phyloP scores from a whole-genome alignment of 768 basidiomycete genomes.

The Tremella fuciformis region DNA sequence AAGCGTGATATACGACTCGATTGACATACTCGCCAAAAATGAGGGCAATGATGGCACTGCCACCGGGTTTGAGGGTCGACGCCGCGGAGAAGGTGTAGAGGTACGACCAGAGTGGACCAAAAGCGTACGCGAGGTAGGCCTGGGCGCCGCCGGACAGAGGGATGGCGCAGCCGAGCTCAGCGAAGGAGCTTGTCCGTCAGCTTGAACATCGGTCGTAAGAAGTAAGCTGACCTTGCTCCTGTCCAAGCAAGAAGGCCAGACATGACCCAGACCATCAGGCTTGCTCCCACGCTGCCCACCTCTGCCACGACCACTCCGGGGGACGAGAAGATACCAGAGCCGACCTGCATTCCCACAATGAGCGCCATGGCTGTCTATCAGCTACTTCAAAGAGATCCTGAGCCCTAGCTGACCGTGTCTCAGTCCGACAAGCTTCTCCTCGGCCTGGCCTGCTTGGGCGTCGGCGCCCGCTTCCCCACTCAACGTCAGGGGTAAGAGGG shows the following conservation, averaged over 20 bases:
- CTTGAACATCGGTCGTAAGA: background rate
- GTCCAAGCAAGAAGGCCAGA: slow-evolving; percentile 90
- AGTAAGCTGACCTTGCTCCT: slow-evolving; percentile 59
- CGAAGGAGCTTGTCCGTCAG: slow-evolving; percentile 65
- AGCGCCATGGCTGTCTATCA: slow-evolving; percentile 69
- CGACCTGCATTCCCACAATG: slow-evolving; percentile 78
- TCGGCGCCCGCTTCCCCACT: slow-evolving; percentile 62
- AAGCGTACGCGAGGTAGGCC: slow-evolving; percentile 80
- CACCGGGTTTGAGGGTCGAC: slow-evolving; percentile 70
- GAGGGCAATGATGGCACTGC: slow-evolving; percentile 69
- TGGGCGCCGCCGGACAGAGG: slow-evolving; percentile 62
- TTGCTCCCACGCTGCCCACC: slow-evolving; percentile 83
- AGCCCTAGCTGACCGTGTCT: slow-evolving; percentile 63
- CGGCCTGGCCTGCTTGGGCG: slow-evolving; percentile 50
- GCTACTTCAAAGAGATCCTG: background rate
- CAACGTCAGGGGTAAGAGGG: slow-evolving; percentile 71
- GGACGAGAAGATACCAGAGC: slow-evolving; percentile 92
- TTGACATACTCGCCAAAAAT: slow-evolving; percentile 78
- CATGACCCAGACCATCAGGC: slow-evolving; percentile 76
- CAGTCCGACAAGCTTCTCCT: slow-evolving; percentile 72
- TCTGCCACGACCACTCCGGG: slow-evolving; percentile 89
- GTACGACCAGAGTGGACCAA: slow-evolving; percentile 61
- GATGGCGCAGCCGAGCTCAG: slow-evolving; percentile 85
- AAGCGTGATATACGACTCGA: slow-evolving; percentile 75
- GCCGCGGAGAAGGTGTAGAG: slow-evolving; percentile 95